Conservation (phyloP, 2,329 filamentous ascomycete species). For the Nothophaeocryptopus gaeumannii region DNA sequence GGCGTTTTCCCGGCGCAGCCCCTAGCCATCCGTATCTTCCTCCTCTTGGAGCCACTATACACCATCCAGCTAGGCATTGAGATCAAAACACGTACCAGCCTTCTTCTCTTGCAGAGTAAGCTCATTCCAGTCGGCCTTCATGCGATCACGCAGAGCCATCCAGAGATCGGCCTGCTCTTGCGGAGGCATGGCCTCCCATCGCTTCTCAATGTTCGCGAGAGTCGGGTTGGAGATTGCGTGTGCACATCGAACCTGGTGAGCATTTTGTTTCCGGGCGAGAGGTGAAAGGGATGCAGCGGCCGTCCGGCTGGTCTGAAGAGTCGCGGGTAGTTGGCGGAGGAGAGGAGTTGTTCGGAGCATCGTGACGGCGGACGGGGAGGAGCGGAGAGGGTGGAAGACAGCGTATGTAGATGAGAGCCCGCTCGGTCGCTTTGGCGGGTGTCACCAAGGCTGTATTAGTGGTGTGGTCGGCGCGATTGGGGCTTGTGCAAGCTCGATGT, state of each 20-base stretch:
- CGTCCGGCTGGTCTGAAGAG: conserved; percentile 19
- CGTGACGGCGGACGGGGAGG: conserved; percentile 11
- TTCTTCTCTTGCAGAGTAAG: conserved; percentile 98
- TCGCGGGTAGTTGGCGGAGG: conserved; percentile 23
- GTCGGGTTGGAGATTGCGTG: conserved; percentile 98
- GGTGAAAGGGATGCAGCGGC: conserved; percentile 22
- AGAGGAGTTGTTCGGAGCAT: conserved; percentile 25
- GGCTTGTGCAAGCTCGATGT: not conserved
- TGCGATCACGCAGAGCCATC: conserved; percentile 97
- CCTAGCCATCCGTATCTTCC: not conserved
- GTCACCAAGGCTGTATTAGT: conserved; percentile 1
- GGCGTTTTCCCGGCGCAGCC: conserved; percentile 8
- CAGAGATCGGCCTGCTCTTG: conserved; percentile 99
- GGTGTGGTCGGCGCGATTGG: conserved; percentile 2
- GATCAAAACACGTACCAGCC: conserved; percentile 58
- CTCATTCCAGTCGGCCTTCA: conserved; percentile 97
- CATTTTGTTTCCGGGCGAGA: conserved; percentile 18
- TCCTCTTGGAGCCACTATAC: not conserved
- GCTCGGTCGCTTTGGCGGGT: not conserved
- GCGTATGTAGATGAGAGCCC: conserved; percentile 5
- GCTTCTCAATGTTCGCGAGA: conserved; percentile 96
- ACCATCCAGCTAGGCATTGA: not conserved
- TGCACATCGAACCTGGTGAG: conserved; percentile 58
- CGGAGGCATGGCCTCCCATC: conserved; percentile 96
- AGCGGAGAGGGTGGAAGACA: conserved; percentile 10